Conservation (phyloP, 345 rosid species). For the Gossypium arboreum region DNA sequence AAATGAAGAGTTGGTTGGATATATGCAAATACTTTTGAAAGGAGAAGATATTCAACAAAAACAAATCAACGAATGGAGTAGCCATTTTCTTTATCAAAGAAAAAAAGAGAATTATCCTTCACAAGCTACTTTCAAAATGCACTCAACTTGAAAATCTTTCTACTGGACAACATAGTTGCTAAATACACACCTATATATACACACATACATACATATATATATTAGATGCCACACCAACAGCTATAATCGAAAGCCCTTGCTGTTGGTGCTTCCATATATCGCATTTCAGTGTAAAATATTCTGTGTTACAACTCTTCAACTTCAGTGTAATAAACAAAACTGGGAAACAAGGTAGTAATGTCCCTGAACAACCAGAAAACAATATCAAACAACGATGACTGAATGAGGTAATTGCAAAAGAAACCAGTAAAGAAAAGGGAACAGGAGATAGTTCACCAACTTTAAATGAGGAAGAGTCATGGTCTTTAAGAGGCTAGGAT, state of each 20-base stretch:
- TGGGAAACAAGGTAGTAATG: conserved; percentile 45
- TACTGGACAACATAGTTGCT: background rate
- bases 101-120: background rate
- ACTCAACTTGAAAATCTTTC: background rate
- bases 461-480: conserved; percentile 62
- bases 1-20: no score
- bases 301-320: conserved; percentile 34
- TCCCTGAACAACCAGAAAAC: conserved; percentile 33
- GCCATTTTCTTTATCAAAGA: no score
- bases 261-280: background rate
- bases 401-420: background rate
- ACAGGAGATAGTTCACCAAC: conserved; percentile 22
- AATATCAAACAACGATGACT: background rate
- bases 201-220: no score
- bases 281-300: background rate
- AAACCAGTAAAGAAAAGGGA: background rate
- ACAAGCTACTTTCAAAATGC: background rate
- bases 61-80: no score
- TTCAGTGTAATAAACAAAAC: conserved; percentile 41
- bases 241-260: background rate
- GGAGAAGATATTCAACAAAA: no score
- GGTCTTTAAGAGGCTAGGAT: conserved; percentile 50
- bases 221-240: background rate
- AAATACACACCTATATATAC: background rate
- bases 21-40: no score